Base-by-base conservation (phyloP, 1,284 basidiomycete genomes). In the Tilletiaria anomala region DNA sequence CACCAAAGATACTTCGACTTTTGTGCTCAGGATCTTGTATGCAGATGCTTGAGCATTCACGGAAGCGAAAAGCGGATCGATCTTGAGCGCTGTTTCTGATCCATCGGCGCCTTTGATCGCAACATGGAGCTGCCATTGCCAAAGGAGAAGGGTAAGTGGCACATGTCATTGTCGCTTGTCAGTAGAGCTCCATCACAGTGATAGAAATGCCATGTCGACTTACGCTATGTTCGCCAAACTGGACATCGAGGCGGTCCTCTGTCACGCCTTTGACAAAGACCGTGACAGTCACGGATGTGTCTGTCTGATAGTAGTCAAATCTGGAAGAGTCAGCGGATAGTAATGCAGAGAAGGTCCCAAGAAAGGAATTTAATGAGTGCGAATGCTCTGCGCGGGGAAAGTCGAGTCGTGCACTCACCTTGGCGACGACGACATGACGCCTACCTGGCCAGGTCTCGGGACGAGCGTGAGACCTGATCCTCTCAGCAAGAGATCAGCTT, bases 271-370 rank as follows among this genome's bases (percentile, higher is more conserved):
- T 60, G 33, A 55, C 47, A 41, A 60, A 68, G 37, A 68, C 35
- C 1, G 55, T 56, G 2, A 68, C 21, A 32, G 47, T 52, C 23
- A 67, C 49, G 21, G 42, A 44, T 4, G 51, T 52, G 33, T 55
- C 59, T 0, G 64, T 67, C 47, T 68, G 65, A 42, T 65, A 68
- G 41, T 49, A 68, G 47, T 68, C 65, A 29, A 29, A 8, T n/a
- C 26, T 29, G n/a, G n/a, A n/a, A n/a, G n/a, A n/a, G n/a, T n/a
- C n/a, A n/a, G n/a, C n/a, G n/a, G n/a, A n/a, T n/a, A n/a, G n/a
- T n/a, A n/a, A n/a, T n/a, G n/a, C n/a, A n/a, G n/a, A n/a, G n/a
- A n/a, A n/a, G n/a, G n/a, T n/a, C n/a, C n/a, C n/a, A n/a, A n/a
- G n/a, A n/a, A n/a, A n/a, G n/a, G n/a, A n/a, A n/a, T n/a, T n/a